A percentile compares a stretch with the other conserved stretches of the same genome.
Evolutionary conservation across 176 grass and related monocot genomes (phyloP).

Genomic region (bread wheat (Triticum aestivum)): DNA sequence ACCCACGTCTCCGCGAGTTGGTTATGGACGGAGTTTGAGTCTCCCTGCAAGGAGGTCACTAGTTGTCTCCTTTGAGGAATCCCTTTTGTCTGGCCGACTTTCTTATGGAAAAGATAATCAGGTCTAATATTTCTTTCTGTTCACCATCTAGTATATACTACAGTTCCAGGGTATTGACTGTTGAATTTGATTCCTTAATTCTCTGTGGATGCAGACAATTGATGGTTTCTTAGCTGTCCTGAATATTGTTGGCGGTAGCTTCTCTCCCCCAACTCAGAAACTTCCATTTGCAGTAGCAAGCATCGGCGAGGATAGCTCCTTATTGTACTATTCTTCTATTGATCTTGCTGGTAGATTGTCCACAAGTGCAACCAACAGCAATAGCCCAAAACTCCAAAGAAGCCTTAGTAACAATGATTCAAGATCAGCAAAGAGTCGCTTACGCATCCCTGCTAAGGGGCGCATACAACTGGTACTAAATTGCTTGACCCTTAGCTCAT

Average conservation of each 20-base stretch:
- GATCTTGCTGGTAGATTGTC: constrained; percentile 66
- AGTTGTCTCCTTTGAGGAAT: constrained; percentile 95
- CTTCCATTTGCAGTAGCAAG: constrained; percentile 90
- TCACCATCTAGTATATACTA: constrained; percentile 4
- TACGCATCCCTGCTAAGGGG: constrained; percentile 88
- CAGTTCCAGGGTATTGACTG: not conserved
- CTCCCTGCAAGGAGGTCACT: constrained; percentile 74
- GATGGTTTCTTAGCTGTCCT: constrained; percentile 90
- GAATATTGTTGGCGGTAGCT: constrained; percentile 78
- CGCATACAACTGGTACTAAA: constrained; percentile 85
- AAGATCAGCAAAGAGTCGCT: constrained; percentile 75
- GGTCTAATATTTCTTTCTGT: constrained; percentile 44
- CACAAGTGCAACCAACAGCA: constrained; percentile 47
- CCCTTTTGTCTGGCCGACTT: constrained; percentile 86
- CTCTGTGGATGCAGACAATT: constrained; percentile 61
- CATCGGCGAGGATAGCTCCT: constrained; percentile 77
- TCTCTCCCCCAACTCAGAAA: constrained; percentile 75
- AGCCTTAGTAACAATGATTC: constrained; percentile 75
- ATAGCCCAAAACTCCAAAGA: constrained; percentile 55
- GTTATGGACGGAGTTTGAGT: constrained; percentile 43
- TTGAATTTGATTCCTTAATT: constrained; percentile 35
- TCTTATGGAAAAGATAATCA: constrained; percentile 86
- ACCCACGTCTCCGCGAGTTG: constrained; percentile 40
- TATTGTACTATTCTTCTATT: constrained; percentile 96
- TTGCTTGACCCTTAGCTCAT: constrained; percentile 17